Evolutionary conservation across 176 grass and related monocot genomes (phyloP), one percentile per base, ranked within the genome.

Genomic region (Oryza glaberrima): DNA sequence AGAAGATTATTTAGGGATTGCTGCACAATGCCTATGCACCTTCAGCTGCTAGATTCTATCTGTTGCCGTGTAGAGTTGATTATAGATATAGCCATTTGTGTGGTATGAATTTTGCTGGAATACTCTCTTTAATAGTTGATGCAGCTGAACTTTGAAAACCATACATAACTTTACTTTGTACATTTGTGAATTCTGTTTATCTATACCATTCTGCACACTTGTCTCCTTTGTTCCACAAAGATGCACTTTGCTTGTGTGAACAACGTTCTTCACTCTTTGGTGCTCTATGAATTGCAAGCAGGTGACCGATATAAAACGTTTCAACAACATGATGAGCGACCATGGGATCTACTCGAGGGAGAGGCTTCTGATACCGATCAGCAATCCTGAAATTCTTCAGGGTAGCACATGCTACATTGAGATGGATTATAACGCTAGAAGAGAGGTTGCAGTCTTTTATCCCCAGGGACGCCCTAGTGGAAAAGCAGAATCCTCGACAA

Each of bases 241-340:
- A 0, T 15, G 22, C 67, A 52, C 52, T 28, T 20, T 34, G 10
- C 34, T 26, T 44, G 36, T 83, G 19, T 68, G 4, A 26, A 5
- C 11, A 52, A 11, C 26, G 20, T 10, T 32, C 5, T 44, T 1
- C 30, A 45, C 54, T 81, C 7, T 72, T 46, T 77, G 6, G 77
- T 71, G 34, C 2, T 1, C 3, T 28, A 32, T 72, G 15, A 64
- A 47, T 48, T 64, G 51, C 48, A 60, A 73, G 45, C 87, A 95
- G 96, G 89, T 98, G 28, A 90, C 92, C 0, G 93, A 93, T 70
- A 87, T 98, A 81, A 98, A 92, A 72, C 79, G 93, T 23, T 91
- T 98, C 81, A 95, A 98, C 73, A 95, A 98, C 64, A 95, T 98
- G 96, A 98, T 98, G 89, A 98, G 96, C 20, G 96, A 98, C 60